Conservation (phyloP, 2,329 filamentous ascomycete species). For the Calonectria pteridis region DNA sequence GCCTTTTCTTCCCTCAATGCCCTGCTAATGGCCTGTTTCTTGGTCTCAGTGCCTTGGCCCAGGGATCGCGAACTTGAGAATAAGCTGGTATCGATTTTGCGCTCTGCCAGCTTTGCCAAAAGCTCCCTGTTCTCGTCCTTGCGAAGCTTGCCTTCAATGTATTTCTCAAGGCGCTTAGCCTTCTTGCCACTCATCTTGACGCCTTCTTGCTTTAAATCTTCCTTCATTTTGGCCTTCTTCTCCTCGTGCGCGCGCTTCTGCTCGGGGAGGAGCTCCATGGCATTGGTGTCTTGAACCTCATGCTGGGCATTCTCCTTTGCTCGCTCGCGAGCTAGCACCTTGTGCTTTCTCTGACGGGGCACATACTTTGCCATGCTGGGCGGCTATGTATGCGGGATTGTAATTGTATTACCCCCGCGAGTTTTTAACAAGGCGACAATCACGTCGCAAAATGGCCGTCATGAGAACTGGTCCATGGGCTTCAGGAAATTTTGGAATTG, state of each 20-base stretch:
- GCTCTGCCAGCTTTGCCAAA: conserved; percentile 83
- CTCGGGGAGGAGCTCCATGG: conserved; percentile 49
- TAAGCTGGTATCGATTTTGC: conserved; percentile 84
- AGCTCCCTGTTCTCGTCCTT: conserved; percentile 93
- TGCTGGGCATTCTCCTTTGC: conserved; percentile 57
- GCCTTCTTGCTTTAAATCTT: conserved; percentile 64
- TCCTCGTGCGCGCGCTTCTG: conserved; percentile 65
- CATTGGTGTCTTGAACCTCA: conserved; percentile 54
- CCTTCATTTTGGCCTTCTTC: conserved; percentile 67
- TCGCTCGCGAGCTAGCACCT: conserved; percentile 74
- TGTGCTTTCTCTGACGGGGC: conserved; percentile 76
- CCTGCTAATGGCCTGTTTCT: conserved; percentile 74
- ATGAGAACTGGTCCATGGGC: conserved; percentile 25
- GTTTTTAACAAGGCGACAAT: conserved; percentile 29
- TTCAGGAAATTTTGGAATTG: conserved; percentile 51
- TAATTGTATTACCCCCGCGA: conserved; percentile 22
- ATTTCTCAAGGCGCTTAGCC: conserved; percentile 75
- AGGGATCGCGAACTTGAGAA: conserved; percentile 84
- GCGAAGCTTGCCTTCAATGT: conserved; percentile 88
- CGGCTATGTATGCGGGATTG: conserved; percentile 8
- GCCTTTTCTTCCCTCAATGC: conserved; percentile 74
- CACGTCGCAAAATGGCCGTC: conserved; percentile 28
- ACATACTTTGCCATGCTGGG: conserved; percentile 67
- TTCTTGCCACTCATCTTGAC: conserved; percentile 73
- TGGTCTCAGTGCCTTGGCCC: conserved; percentile 78